Evolutionary conservation across 768 basidiomycete genomes (phyloP), one percentile per base, ranked within the genome.

Genomic region (Symmetrospora coprosmae): DNA sequence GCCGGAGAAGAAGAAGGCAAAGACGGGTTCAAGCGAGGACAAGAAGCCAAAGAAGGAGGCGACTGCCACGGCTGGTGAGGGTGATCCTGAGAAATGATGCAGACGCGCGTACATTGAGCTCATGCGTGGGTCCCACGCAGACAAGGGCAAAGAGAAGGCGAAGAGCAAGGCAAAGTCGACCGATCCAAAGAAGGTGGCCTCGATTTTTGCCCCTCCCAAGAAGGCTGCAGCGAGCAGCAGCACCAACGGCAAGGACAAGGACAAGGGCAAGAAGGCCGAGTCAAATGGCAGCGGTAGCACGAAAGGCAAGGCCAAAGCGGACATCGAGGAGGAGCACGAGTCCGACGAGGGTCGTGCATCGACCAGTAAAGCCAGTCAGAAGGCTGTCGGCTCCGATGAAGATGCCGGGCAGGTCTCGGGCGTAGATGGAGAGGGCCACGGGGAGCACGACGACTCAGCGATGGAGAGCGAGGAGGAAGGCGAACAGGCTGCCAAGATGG

Each of bases 401-500:
- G 69, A 70, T 11, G 73, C 72, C 2, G 75, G 74, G 27, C 76
- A 77, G 19, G 34, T 50, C 60, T 16, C 78, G 76, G 43, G 48
- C 50, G 55, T 43, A 19, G 78, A 74, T 23, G 76, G 76, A 17
- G 74, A 73, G 19, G 69, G 68, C n/a, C 70, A 67, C 3, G 71
- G 71, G 52, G 69, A 72, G 46, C 71, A 72, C 39, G 68, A 64
- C 14, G 61, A 72, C 27, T 73, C 75, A 13, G 81, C 81, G 43
- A 66, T 53, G n/a, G 69, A 70, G 55, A 68, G 68, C 34, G 70
- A 72, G 46, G 71, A 71, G 50, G 72, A 73, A 46, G 68, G 64
- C 19, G 61, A 72, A 34, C 73, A 74, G 13, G 81, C 82, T 2
- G 80, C 81, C 0, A 84, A 85, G 68, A 81, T 76, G 88, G 59